phyloP scores from a whole-genome alignment of 169 alveolate species.

The Babesia caballi region DNA sequence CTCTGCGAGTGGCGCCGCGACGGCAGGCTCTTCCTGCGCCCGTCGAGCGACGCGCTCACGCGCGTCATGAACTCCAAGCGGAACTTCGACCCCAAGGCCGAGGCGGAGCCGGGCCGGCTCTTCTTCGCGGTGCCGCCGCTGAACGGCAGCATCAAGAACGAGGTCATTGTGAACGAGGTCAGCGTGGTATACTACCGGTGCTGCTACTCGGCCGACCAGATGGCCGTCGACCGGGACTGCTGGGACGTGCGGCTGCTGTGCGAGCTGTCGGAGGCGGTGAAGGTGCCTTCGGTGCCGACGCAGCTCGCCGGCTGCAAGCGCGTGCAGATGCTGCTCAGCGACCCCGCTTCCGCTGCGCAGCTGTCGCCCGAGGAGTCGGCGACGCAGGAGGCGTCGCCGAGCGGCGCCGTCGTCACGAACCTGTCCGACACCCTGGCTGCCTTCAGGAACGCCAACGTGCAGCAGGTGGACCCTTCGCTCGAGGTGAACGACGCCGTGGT shows the following conservation, averaged over 20 bases:
- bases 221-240: slow-evolving; percentile 31
- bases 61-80: background rate
- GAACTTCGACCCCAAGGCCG: background rate
- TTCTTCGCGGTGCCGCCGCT: slow-evolving; percentile 2
- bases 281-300: slow-evolving; percentile 47
- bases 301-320: slow-evolving; percentile 60
- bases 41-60: slow-evolving; percentile 9
- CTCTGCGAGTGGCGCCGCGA: slow-evolving; percentile 27
- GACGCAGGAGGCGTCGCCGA: background rate
- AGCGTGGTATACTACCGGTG: slow-evolving; percentile 51
- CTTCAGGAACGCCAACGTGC: slow-evolving; percentile 19
- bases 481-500: slow-evolving; percentile 12
- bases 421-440: background rate
- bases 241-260: slow-evolving; percentile 26
- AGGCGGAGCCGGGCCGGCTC: slow-evolving; percentile 37
- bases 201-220: slow-evolving; percentile 22
- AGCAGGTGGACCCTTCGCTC: slow-evolving; percentile 64
- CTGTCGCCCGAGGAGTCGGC: background rate
- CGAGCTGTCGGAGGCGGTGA: slow-evolving; percentile 57
- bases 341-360: slow-evolving; percentile 4
- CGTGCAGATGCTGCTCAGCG: slow-evolving; percentile 45
- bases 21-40: slow-evolving; percentile 8
- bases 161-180: slow-evolving; percentile 27
- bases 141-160: background rate
- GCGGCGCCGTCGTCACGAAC: background rate